These are phyloP conservation scores for Hirschioporus abietinus DNA, from an alignment of 768 basidiomycete genomes.

Conservation along the genomic window DNA sequence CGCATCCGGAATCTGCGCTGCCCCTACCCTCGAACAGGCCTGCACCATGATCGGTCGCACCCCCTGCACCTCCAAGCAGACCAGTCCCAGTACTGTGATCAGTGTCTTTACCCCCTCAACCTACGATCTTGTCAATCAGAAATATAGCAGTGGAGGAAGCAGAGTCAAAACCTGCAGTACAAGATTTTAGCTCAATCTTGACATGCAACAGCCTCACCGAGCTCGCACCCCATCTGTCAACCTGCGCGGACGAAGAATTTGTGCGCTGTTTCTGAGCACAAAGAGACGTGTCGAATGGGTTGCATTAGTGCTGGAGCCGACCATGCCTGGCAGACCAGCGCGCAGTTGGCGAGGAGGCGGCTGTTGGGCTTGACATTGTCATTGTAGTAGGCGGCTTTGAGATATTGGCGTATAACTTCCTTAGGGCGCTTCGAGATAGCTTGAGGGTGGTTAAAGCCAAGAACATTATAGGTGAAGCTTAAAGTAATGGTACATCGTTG, in stretches of 20 bases:
- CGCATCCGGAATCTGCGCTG: constrained; percentile 32
- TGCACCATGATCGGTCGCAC: constrained; percentile 17
- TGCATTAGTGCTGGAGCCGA: constrained; percentile 57
- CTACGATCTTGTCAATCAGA: constrained; percentile 1
- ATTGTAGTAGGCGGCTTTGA: constrained; percentile 48
- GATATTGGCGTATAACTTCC: constrained; percentile 57
- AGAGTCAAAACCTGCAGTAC: too few species aligned
- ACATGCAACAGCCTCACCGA: constrained; percentile 48
- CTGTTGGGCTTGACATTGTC: constrained; percentile 31
- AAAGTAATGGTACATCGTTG: neutral
- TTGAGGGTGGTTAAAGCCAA: neutral
- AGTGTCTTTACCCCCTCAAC: constrained; percentile 11
- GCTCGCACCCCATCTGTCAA: constrained; percentile 44
- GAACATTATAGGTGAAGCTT: neutral
- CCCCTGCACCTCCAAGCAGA: constrained; percentile 16
- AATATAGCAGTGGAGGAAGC: neutral
- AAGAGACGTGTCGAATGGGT: constrained; percentile 52
- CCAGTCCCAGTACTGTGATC: constrained; percentile 13
- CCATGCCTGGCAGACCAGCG: constrained; percentile 67
- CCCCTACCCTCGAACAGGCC: constrained; percentile 25
- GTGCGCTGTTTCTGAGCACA: constrained; percentile 49
- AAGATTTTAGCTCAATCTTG: too few species aligned
- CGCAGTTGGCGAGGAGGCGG: constrained; percentile 43
- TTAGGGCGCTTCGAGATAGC: constrained; percentile 37
- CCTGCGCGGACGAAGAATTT: constrained; percentile 48